Evolutionary conservation across 2,329 filamentous ascomycete genomes (phyloP).

Genomic region (Ophiocordyceps unilateralis): DNA sequence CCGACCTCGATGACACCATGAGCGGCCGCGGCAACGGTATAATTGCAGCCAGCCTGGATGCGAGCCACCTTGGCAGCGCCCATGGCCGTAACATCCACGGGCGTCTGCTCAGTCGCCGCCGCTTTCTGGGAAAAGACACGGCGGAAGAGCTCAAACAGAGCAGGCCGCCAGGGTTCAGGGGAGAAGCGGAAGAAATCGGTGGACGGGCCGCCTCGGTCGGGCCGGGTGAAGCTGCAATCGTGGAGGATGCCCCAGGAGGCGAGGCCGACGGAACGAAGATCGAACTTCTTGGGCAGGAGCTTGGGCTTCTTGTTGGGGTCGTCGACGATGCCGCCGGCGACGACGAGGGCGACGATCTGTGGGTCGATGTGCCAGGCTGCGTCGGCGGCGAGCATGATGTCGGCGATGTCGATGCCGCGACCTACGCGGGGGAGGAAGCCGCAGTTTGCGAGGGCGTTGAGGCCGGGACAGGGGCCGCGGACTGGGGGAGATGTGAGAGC

Average conservation of each 20-base stretch:
- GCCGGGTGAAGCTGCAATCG: background rate
- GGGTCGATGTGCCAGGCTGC: background rate
- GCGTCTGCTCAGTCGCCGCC: no score
- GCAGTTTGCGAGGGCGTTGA: background rate
- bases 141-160: background rate
- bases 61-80: background rate
- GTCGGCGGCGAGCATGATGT: background rate
- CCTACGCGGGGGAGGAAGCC: background rate
- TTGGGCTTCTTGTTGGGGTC: background rate
- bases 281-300: background rate
- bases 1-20: background rate
- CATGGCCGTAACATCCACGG: background rate
- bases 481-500: background rate
- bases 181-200: background rate
- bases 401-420: background rate
- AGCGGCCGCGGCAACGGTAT: background rate
- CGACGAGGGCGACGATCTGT: background rate
- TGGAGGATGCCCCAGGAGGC: background rate
- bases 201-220: background rate
- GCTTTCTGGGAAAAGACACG: background rate
- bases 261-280: background rate
- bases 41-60: background rate
- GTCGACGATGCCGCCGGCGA: background rate
- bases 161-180: background rate
- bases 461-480: background rate